phyloP scores from a whole-genome alignment of 768 basidiomycete genomes.

The Mrakia hoshinonis region DNA sequence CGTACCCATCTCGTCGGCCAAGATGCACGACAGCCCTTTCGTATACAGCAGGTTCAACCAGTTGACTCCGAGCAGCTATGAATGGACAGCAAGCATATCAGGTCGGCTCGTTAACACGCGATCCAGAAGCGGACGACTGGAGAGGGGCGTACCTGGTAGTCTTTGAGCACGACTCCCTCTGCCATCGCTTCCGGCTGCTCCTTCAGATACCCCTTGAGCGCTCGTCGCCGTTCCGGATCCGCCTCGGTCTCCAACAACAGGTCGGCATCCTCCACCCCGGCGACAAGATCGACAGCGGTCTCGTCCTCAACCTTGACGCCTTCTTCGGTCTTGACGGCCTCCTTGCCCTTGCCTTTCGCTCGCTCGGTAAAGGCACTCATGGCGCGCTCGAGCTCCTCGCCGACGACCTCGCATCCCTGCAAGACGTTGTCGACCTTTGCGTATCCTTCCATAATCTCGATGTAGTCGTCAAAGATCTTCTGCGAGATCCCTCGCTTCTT shows the following conservation, averaged over 20 bases:
- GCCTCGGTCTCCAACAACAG: constrained; percentile 16
- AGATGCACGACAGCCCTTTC: constrained; percentile 76
- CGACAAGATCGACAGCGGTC: constrained; percentile 23
- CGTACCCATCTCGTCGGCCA: constrained; percentile 98
- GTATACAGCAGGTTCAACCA: constrained; percentile 85
- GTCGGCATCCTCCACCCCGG: constrained; percentile 33
- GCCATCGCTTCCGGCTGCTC: constrained; percentile 63
- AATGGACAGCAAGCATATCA: constrained; percentile 81
- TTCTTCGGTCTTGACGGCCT: constrained; percentile 26
- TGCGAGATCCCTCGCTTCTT: constrained; percentile 89
- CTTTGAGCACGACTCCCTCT: constrained; percentile 70
- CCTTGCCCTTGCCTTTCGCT: constrained; percentile 13
- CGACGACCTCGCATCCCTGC: constrained; percentile 78
- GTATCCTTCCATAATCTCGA: constrained; percentile 64
- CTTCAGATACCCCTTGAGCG: constrained; percentile 54
- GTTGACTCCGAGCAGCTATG: constrained; percentile 87
- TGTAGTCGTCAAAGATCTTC: constrained; percentile 83
- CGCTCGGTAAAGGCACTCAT: constrained; percentile 65
- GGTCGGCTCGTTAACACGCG: constrained; percentile 37
- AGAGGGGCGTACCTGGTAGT: constrained; percentile 48
- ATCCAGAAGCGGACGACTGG: neutral
- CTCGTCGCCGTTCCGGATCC: constrained; percentile 27
- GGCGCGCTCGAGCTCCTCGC: constrained; percentile 58
- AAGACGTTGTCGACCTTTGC: constrained; percentile 80
- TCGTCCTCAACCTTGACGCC: constrained; percentile 39